Conservation (phyloP, 768 basidiomycete species). For the Collybiopsis confluens region DNA sequence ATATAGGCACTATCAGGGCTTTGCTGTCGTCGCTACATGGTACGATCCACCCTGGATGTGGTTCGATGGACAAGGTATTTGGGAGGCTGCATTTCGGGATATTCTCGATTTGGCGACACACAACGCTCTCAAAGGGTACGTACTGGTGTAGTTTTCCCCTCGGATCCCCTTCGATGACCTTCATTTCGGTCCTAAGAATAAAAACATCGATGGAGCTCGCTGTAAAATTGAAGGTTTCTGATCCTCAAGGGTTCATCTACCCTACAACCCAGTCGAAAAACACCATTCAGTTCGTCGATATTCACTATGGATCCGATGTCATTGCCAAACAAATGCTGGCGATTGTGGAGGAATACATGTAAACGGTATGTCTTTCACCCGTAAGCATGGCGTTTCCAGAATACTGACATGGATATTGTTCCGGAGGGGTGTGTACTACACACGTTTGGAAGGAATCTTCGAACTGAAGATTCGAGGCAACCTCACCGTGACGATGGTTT, state of each 20-base stretch:
- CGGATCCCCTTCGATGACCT: background rate
- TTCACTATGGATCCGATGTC: background rate
- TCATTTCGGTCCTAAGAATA: background rate
- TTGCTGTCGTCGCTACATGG: slow-evolving; percentile 1
- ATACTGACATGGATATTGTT: too few species aligned
- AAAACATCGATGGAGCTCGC: background rate
- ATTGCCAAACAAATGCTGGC: background rate
- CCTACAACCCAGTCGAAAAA: background rate
- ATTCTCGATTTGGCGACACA: background rate
- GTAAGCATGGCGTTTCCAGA: too few species aligned
- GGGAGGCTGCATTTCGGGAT: background rate
- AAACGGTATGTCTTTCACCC: too few species aligned
- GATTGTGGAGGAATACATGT: background rate
- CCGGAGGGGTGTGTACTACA: too few species aligned
- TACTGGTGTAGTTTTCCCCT: background rate
- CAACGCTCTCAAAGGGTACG: background rate
- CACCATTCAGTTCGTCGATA: slow-evolving; percentile 1
- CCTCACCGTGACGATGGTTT: too few species aligned
- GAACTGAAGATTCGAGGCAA: too few species aligned
- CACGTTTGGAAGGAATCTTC: too few species aligned
- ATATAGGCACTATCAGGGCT: background rate
- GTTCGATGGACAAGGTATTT: background rate
- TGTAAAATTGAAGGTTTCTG: background rate
- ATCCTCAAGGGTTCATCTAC: slow-evolving; percentile 3
- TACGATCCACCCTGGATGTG: background rate